Evolutionary conservation across 2,329 filamentous ascomycete genomes (phyloP).

Genomic region (Arthrobotrys sinensis): DNA sequence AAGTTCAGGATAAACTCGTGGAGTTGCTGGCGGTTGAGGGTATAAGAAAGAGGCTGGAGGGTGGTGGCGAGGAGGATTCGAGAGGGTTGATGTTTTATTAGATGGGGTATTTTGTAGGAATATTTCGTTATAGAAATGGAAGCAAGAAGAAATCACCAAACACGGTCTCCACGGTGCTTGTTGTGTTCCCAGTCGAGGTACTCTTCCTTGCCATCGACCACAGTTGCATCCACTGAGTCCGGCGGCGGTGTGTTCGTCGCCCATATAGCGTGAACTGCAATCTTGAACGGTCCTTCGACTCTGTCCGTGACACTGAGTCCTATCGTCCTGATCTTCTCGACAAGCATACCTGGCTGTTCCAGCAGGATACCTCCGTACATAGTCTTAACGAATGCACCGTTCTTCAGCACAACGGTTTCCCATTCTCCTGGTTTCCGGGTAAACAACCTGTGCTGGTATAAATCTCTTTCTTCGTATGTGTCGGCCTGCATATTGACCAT

Average conservation of each 20-base stretch:
- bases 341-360: constrained; percentile 89
- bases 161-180: constrained; percentile 37
- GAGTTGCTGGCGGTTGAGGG: constrained; percentile 80
- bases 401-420: constrained; percentile 89
- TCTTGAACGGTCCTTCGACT: constrained; percentile 87
- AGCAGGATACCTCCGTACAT: constrained; percentile 93
- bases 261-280: constrained; percentile 89
- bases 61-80: constrained; percentile 73
- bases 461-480: constrained; percentile 90
- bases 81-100: constrained; percentile 77
- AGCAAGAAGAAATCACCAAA: constrained; percentile 40
- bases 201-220: constrained; percentile 51
- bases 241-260: constrained; percentile 71
- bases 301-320: constrained; percentile 92
- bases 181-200: constrained; percentile 56
- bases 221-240: constrained; percentile 41
- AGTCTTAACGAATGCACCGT: constrained; percentile 93
- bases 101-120: constrained; percentile 58
- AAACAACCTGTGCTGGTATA: constrained; percentile 94
- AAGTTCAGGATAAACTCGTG: constrained; percentile 85
- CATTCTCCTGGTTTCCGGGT: constrained; percentile 82
- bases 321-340: constrained; percentile 86
- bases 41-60: constrained; percentile 78
- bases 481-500: constrained; percentile 97
- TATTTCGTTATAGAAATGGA: background rate